phyloP scores from a whole-genome alignment of 2,329 filamentous ascomycete genomes.

The Penicillium fuscoglaucum region DNA sequence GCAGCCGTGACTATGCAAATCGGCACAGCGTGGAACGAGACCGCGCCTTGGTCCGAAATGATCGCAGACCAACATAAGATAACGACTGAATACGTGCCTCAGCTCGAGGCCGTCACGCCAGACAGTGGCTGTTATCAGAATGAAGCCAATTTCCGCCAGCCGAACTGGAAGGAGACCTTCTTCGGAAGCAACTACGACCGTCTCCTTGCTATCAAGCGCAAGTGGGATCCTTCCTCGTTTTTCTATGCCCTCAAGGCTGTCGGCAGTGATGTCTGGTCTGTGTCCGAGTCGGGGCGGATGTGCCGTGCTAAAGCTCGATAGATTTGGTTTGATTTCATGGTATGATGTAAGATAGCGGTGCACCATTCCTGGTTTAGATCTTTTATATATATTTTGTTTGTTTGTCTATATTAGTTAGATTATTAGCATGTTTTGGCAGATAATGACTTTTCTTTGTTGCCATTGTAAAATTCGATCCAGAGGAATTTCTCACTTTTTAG shows the following conservation, averaged over 20 bases:
- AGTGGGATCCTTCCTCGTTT: conserved; percentile 44
- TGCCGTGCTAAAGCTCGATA: conserved; percentile 16
- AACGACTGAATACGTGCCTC: conserved; percentile 42
- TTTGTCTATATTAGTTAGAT: not conserved
- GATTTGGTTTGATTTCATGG: not conserved
- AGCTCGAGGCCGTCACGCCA: conserved; percentile 42
- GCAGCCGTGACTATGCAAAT: conserved; percentile 40
- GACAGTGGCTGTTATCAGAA: conserved; percentile 45
- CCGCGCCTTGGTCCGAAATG: conserved; percentile 40
- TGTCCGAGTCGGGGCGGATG: conserved; percentile 31
- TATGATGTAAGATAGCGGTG: not conserved
- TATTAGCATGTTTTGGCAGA: not conserved
- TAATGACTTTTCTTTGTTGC: too few relatives aligned
- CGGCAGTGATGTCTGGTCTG: conserved; percentile 40
- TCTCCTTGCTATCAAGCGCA: conserved; percentile 41
- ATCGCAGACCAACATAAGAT: conserved; percentile 39
- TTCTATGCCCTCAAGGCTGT: conserved; percentile 46
- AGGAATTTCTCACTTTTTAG: too few relatives aligned
- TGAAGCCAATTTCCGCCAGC: conserved; percentile 45
- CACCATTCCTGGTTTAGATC: not conserved
- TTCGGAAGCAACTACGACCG: conserved; percentile 45
- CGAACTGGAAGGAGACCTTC: conserved; percentile 44
- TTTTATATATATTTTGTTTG: not conserved
- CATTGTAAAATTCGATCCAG: too few relatives aligned
- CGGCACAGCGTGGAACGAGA: conserved; percentile 40